A percentile compares a stretch with the other conserved stretches of the same genome.
Evolutionary conservation across 1,284 basidiomycete species (phyloP).

Genomic region (Peniophora sp.): DNA sequence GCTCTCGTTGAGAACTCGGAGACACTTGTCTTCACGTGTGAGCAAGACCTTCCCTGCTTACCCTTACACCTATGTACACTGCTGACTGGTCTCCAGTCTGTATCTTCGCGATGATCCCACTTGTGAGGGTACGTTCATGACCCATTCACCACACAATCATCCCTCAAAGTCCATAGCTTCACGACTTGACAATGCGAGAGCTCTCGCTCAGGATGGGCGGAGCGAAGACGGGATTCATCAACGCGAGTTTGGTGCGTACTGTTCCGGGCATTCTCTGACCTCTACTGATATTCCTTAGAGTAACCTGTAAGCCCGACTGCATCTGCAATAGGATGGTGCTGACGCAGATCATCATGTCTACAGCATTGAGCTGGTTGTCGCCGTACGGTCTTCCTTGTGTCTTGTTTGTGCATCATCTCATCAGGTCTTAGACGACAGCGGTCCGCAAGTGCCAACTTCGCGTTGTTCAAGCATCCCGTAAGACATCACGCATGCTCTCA

Average conservation of each 20-base stretch:
- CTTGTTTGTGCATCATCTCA: not conserved
- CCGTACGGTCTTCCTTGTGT: not conserved
- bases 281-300: not conserved
- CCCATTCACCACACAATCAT: not conserved
- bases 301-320: not conserved
- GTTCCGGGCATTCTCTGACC: not conserved
- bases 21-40: not conserved
- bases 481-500: not conserved
- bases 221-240: not conserved
- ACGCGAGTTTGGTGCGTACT: not conserved
- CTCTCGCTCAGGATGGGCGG: not conserved
- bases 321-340: not conserved
- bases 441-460: conserved; percentile 1
- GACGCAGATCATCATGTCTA: not conserved
- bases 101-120: not conserved
- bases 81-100: not conserved
- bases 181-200: not conserved
- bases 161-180: not conserved
- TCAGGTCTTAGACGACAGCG: not conserved
- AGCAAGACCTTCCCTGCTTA: not conserved
- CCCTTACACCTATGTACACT: not conserved
- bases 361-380: not conserved
- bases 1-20: not conserved
- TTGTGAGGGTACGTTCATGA: not conserved
- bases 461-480: conserved; percentile 1